phyloP scores from a whole-genome alignment of 495 filamentous ascomycete species.

The Xylaria scruposa region DNA sequence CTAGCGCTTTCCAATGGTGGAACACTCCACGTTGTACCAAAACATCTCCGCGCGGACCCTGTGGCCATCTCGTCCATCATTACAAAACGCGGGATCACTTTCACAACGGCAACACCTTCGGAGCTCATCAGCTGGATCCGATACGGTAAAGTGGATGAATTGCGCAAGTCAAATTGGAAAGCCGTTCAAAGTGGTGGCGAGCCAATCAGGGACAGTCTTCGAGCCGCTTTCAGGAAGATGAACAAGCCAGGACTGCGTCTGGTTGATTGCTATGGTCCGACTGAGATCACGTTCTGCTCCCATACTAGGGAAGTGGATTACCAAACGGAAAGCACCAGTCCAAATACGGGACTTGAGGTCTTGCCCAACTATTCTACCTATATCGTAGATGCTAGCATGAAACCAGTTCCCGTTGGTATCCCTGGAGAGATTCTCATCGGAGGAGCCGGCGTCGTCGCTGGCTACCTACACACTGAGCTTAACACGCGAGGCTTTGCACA shows the following conservation, averaged over 20 bases:
- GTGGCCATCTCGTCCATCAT: constrained; percentile 25
- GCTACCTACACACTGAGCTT: constrained; percentile 33
- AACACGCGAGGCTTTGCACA: constrained; percentile 36
- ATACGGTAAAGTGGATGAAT: not conserved
- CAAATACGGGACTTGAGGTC: constrained; percentile 7
- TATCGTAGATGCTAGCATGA: constrained; percentile 45
- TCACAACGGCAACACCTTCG: constrained; percentile 30
- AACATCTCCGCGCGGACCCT: constrained; percentile 24
- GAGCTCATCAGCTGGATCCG: constrained; percentile 26
- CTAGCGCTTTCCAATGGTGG: constrained; percentile 26
- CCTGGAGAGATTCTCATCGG: constrained; percentile 34
- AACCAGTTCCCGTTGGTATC: constrained; percentile 42
- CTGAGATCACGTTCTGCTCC: constrained; percentile 15
- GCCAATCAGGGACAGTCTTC: not conserved
- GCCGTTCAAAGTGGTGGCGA: constrained; percentile 17
- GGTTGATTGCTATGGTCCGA: constrained; percentile 19
- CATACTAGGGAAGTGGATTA: not conserved
- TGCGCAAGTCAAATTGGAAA: not conserved
- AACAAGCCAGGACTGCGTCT: not conserved
- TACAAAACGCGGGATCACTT: constrained; percentile 20
- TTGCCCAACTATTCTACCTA: constrained; percentile 41
- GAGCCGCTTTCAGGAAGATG: not conserved
- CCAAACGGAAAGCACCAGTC: not conserved
- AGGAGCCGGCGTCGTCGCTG: constrained; percentile 31
- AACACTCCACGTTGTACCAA: constrained; percentile 23